Conservation (phyloP, 768 basidiomycete species). For the Suillus clintonianus region DNA sequence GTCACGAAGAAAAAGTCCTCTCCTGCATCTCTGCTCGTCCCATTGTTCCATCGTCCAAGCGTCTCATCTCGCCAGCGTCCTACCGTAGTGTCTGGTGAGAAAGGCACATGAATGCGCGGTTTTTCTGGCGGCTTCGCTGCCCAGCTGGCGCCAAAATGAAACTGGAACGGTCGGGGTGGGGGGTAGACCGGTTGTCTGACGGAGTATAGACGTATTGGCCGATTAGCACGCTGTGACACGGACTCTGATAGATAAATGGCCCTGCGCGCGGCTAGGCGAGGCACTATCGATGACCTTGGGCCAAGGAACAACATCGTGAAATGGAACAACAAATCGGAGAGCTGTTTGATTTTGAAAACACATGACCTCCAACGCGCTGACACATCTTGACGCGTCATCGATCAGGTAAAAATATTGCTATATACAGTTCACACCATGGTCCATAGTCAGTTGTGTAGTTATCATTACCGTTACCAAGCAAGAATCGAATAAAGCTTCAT, state of each 20-base stretch:
- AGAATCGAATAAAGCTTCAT: slow-evolving; percentile 23
- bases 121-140: slow-evolving; percentile 63
- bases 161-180: slow-evolving; percentile 56
- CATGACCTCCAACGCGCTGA: slow-evolving; percentile 18
- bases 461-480: neutral
- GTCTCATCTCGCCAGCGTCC: slow-evolving; percentile 71
- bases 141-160: slow-evolving; percentile 80
- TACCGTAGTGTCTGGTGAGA: slow-evolving; percentile 57
- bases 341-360: slow-evolving; percentile 11
- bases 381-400: neutral
- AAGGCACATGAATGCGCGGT: slow-evolving; percentile 43
- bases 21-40: slow-evolving; percentile 45
- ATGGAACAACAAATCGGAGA: neutral
- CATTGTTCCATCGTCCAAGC: slow-evolving; percentile 47
- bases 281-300: slow-evolving; percentile 13
- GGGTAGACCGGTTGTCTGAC: slow-evolving; percentile 22
- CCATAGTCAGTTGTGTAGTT: neutral
- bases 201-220: neutral
- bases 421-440: neutral
- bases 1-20: slow-evolving; percentile 71
- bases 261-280: slow-evolving; percentile 9
- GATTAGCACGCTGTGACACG: slow-evolving; percentile 1
- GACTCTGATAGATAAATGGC: neutral
- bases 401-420: neutral
- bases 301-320: neutral